A percentile compares a stretch with the other conserved stretches of the same genome.
These are phyloP conservation scores for Pseudopediastrum boryanum DNA, from an alignment of 139 green algal genomes.

Conservation along the genomic window DNA sequence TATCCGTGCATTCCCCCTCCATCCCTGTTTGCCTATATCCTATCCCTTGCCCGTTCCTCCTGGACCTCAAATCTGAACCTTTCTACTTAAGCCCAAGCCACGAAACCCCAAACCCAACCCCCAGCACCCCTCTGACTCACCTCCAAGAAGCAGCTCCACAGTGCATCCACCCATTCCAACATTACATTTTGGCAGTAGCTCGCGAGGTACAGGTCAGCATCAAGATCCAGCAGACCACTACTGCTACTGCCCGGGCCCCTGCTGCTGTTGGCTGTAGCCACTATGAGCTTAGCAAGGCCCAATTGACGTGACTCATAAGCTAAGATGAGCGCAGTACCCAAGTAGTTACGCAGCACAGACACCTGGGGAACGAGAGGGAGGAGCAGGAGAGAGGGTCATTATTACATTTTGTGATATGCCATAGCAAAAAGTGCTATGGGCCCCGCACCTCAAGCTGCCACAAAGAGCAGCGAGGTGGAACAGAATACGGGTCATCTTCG, in stretches of 20 bases:
- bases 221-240: constrained; percentile 45
- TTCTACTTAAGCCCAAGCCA: background rate
- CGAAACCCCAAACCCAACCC: background rate
- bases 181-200: constrained; percentile 49
- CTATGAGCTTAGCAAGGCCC: constrained; percentile 31
- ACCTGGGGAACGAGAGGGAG: constrained; percentile 34
- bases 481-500: no score
- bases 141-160: constrained; percentile 66
- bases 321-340: constrained; percentile 50
- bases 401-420: no score
- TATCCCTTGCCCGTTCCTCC: background rate
- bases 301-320: constrained; percentile 51
- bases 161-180: constrained; percentile 58
- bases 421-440: no score
- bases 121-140: background rate
- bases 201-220: constrained; percentile 51
- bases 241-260: background rate
- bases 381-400: background rate
- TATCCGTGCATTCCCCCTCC: background rate
- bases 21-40: background rate
- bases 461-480: no score
- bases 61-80: background rate
- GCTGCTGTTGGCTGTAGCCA: background rate
- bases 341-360: constrained; percentile 52
- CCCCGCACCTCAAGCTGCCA: no score